Evolutionary conservation across 176 grass and related monocot genomes (phyloP).

Genomic region (Oryza meyeriana): DNA sequence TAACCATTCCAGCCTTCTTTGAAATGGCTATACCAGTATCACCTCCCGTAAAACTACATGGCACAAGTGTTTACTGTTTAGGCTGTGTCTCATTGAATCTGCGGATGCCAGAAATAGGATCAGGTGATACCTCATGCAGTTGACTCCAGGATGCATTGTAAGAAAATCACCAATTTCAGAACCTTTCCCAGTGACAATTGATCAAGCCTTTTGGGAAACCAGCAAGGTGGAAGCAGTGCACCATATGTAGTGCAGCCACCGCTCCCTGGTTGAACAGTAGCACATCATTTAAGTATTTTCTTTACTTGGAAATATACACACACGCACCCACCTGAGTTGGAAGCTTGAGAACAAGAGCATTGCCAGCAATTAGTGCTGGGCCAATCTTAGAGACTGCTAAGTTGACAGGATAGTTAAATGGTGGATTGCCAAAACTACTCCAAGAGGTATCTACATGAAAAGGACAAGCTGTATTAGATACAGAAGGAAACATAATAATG

Average conservation of each 20-base stretch:
- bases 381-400: slow-evolving; percentile 95
- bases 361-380: slow-evolving; percentile 93
- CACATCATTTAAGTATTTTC: slow-evolving; percentile 10
- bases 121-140: slow-evolving; percentile 78
- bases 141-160: slow-evolving; percentile 97
- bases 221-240: slow-evolving; percentile 95
- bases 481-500: background rate
- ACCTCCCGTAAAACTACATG: slow-evolving; percentile 86
- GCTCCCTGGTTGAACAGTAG: slow-evolving; percentile 59
- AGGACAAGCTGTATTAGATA: slow-evolving; percentile 25
- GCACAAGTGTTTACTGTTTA: slow-evolving; percentile 25
- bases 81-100: slow-evolving; percentile 1
- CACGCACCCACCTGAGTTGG: slow-evolving; percentile 96
- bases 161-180: slow-evolving; percentile 99
- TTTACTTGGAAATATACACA: background rate
- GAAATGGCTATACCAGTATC: slow-evolving; percentile 99
- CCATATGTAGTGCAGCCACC: slow-evolving; percentile 95
- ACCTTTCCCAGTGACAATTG: slow-evolving; percentile 90
- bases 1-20: slow-evolving; percentile 97
- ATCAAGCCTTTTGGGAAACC: slow-evolving; percentile 95
- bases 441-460: slow-evolving; percentile 78
- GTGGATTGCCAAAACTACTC: slow-evolving; percentile 94
- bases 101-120: background rate
- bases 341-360: slow-evolving; percentile 90
- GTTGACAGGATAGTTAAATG: slow-evolving; percentile 98